phyloP scores from a whole-genome alignment of 768 basidiomycete genomes.

The Sutorius australiensis region DNA sequence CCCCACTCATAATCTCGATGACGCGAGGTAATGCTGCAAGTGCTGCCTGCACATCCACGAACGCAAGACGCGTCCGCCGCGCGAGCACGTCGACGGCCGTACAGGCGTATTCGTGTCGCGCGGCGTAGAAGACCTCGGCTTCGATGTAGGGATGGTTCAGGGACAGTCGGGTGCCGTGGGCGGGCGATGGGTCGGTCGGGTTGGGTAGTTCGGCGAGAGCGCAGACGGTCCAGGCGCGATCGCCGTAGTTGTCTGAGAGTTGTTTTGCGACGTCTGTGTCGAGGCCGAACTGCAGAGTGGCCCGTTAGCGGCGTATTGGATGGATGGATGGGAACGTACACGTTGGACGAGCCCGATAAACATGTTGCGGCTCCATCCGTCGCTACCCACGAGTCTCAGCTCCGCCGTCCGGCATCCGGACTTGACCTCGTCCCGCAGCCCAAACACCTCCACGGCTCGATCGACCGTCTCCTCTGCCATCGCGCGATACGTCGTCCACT shows the following conservation, averaged over 20 bases:
- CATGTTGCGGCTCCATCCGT: constrained; percentile 95
- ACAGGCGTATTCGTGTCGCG: constrained; percentile 85
- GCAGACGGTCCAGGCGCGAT: constrained; percentile 94
- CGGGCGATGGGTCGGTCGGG: constrained; percentile 69
- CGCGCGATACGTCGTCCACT: constrained; percentile 96
- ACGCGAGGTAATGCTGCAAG: constrained; percentile 82
- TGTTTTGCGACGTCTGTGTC: constrained; percentile 92
- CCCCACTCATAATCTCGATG: constrained; percentile 86
- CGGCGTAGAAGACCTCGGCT: constrained; percentile 88
- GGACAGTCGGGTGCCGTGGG: constrained; percentile 73
- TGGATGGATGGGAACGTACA: constrained; percentile 38
- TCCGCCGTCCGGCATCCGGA: constrained; percentile 74
- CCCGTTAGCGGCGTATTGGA: background rate
- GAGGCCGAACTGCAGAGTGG: constrained; percentile 68
- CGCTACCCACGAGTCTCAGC: constrained; percentile 83
- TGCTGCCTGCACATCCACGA: constrained; percentile 86
- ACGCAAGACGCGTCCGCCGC: constrained; percentile 87
- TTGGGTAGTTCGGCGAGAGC: constrained; percentile 68
- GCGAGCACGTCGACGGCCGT: constrained; percentile 93
- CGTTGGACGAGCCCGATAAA: constrained; percentile 93
- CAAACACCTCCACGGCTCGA: constrained; percentile 75
- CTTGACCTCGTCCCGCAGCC: constrained; percentile 50
- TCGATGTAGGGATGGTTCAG: constrained; percentile 85
- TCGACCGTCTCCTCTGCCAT: constrained; percentile 98
- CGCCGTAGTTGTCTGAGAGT: constrained; percentile 90